These are phyloP conservation scores for Fusarium coicis DNA, from an alignment of 2,329 filamentous ascomycete species.

Conservation along the genomic window DNA sequence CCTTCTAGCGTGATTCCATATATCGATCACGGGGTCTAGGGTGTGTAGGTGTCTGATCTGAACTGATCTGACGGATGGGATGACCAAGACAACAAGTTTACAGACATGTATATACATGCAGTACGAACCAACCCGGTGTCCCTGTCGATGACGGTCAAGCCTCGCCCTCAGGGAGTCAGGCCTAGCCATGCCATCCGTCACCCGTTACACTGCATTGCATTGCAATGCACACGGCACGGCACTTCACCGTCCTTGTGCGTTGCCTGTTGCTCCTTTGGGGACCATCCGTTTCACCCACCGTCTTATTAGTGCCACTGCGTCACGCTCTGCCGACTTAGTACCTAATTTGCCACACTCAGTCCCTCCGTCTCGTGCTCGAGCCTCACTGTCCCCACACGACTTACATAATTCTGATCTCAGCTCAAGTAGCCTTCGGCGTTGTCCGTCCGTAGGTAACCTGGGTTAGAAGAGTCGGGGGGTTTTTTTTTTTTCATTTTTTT, in stretches of 20 bases:
- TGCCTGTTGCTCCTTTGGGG: not conserved
- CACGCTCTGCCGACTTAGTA: constrained; percentile 12
- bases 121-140: not conserved
- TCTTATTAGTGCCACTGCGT: constrained; percentile 21
- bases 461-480: constrained; percentile 4
- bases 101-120: not conserved
- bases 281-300: not conserved
- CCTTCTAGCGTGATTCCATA: constrained; percentile 21
- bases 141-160: not conserved
- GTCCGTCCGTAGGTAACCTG: constrained; percentile 28
- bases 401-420: constrained; percentile 39
- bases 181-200: not conserved
- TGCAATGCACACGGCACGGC: not conserved
- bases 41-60: not conserved
- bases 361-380: constrained; percentile 10
- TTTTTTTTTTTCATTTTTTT: not conserved
- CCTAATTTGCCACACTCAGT: constrained; percentile 32
- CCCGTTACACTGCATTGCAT: not conserved
- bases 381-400: not conserved
- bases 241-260: not conserved
- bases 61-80: constrained; percentile 3
- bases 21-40: constrained; percentile 3
- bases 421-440: constrained; percentile 34
- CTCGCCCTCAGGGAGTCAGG: not conserved
- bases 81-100: not conserved